Percentiles rank a stretch among this genome's conserved stretches.
Evolutionary conservation across 177 flowering plant species (phyloP).

Genomic region (Vitis hybrid): DNA sequence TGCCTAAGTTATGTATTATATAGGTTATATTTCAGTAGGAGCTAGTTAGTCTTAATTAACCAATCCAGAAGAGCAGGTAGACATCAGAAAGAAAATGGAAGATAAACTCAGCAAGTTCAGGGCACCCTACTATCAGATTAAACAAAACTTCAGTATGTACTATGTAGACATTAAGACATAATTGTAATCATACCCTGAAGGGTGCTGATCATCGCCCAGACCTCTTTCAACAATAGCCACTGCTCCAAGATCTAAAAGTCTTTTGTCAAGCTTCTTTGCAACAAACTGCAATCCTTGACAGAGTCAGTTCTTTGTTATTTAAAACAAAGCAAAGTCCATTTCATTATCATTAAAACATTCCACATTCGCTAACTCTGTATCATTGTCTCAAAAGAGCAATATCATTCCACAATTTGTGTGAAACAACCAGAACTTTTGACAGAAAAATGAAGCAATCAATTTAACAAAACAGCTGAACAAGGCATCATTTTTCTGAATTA

Average conservation of each 20-base stretch:
- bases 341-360: not conserved
- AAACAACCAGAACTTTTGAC: no score
- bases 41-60: no score
- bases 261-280: constrained; percentile 93
- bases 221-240: constrained; percentile 73
- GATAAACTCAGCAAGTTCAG: not conserved
- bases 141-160: no score
- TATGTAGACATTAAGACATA: not conserved
- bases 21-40: no score
- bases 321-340: not conserved
- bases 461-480: no score
- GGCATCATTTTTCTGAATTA: no score
- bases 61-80: no score
- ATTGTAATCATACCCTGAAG: constrained; percentile 76
- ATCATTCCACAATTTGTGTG: no score
- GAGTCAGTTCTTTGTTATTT: not conserved
- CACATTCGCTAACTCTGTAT: not conserved
- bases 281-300: constrained; percentile 65
- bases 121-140: no score
- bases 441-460: no score
- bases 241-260: constrained; percentile 86
- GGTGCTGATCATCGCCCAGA: constrained; percentile 97
- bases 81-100: not conserved
- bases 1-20: no score
- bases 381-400: no score